These are phyloP conservation scores for Sordaria brevicollis DNA, from an alignment of 495 filamentous ascomycete genomes.

Conservation along the genomic window DNA sequence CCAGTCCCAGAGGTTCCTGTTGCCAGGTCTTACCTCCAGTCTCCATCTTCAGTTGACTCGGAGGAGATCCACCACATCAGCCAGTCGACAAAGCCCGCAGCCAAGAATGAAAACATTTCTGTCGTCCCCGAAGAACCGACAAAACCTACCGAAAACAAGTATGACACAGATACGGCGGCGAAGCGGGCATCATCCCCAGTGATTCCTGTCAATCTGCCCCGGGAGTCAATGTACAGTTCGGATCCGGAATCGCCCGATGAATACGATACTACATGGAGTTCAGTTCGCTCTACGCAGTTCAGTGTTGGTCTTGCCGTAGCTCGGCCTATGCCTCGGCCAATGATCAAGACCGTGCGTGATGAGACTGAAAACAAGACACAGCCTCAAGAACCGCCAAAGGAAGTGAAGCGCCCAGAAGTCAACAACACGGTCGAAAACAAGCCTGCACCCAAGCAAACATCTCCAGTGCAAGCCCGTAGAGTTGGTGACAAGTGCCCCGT, in stretches of 20 bases:
- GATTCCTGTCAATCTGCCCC: constrained; percentile 7
- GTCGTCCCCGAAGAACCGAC: constrained; percentile 23
- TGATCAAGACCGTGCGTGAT: not conserved
- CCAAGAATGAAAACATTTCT: constrained; percentile 27
- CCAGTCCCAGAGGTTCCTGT: constrained; percentile 35
- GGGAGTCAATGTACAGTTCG: not conserved
- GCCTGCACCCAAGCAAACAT: constrained; percentile 4
- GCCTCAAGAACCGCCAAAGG: not conserved
- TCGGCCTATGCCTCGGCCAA: not conserved
- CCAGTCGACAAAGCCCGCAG: constrained; percentile 22
- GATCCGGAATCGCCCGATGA: constrained; percentile 14
- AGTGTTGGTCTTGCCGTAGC: constrained; percentile 22
- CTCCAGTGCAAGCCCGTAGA: constrained; percentile 36
- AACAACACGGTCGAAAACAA: not conserved
- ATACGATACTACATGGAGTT: constrained; percentile 28
- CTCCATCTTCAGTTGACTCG: constrained; percentile 6
- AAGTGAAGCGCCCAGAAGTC: not conserved
- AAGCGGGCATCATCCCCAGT: constrained; percentile 31
- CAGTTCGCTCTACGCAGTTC: constrained; percentile 29
- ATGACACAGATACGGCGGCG: constrained; percentile 8
- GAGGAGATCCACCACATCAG: constrained; percentile 14
- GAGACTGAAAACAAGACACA: not conserved
- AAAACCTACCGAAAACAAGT: not conserved
- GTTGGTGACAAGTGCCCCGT: constrained; percentile 42
- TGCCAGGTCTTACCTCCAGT: constrained; percentile 20